Conservation (phyloP, 108 stramenopile species). For the Nannochloropsis granulata region DNA sequence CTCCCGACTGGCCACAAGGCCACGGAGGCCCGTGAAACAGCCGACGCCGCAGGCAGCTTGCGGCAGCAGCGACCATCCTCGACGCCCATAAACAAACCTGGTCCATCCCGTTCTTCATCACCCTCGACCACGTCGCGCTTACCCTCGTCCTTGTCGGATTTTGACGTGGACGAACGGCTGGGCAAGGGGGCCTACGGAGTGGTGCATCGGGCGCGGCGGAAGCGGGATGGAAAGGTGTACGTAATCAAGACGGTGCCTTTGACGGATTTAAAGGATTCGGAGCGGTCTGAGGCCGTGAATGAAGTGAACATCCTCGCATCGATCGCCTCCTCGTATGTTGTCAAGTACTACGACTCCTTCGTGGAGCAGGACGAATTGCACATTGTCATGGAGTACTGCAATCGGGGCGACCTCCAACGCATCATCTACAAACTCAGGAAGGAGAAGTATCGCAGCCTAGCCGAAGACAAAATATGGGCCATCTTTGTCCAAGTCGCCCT, state of each 20-base stretch:
- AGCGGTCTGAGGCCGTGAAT: slow-evolving; percentile 21
- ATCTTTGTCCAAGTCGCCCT: slow-evolving; percentile 39
- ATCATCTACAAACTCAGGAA: not conserved
- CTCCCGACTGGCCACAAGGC: not conserved
- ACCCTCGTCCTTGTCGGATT: not conserved
- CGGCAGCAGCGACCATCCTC: not conserved
- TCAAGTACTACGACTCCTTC: slow-evolving; percentile 46
- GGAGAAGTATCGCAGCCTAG: slow-evolving; percentile 17
- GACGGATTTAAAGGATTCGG: not conserved
- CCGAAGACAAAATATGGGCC: slow-evolving; percentile 38
- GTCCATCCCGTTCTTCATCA: not conserved
- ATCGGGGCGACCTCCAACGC: slow-evolving; percentile 27
- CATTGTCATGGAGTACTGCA: slow-evolving; percentile 45
- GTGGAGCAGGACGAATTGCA: slow-evolving; percentile 34
- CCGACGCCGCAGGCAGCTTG: not conserved
- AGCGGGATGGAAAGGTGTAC: not conserved
- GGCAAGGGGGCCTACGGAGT: slow-evolving; percentile 23
- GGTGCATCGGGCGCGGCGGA: slow-evolving; percentile 16
- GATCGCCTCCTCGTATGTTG: slow-evolving; percentile 31
- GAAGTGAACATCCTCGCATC: slow-evolving; percentile 27
- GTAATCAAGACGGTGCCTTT: slow-evolving; percentile 21
- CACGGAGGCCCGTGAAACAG: not conserved
- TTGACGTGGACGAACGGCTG: slow-evolving; percentile 10
- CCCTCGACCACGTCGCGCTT: not conserved
- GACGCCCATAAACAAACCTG: not conserved